Evolutionary conservation across 1,284 basidiomycete species (phyloP).

Genomic region (Trametes pubescens): DNA sequence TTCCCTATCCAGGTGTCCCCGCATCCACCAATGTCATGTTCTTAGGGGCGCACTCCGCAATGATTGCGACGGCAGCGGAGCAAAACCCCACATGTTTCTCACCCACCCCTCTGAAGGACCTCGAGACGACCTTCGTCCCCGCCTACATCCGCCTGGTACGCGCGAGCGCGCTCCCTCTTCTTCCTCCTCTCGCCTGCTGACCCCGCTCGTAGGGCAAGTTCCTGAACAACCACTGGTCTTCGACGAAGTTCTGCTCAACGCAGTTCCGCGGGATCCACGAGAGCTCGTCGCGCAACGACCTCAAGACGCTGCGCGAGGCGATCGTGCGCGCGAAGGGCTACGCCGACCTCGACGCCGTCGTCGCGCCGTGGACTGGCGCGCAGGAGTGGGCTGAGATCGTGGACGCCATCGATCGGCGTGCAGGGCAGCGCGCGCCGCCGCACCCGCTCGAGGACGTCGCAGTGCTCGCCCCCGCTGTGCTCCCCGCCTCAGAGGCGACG

Average conservation of each 20-base stretch:
- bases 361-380: slow-evolving; percentile 64
- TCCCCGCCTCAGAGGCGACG: neutral
- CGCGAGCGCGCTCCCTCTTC: too few species aligned
- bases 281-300: slow-evolving; percentile 62
- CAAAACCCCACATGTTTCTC: slow-evolving; percentile 92
- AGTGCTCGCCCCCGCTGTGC: neutral
- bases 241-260: slow-evolving; percentile 83
- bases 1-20: neutral
- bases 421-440: slow-evolving; percentile 33
- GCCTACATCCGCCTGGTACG: slow-evolving; percentile 80
- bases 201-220: slow-evolving; percentile 59
- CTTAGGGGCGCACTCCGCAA: slow-evolving; percentile 87
- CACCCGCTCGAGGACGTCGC: slow-evolving; percentile 25
- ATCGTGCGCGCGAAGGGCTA: slow-evolving; percentile 74
- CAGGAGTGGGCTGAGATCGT: slow-evolving; percentile 68
- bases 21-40: slow-evolving; percentile 1
- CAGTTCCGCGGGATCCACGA: slow-evolving; percentile 44
- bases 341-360: slow-evolving; percentile 64
- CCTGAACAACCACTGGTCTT: slow-evolving; percentile 81
- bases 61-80: slow-evolving; percentile 97
- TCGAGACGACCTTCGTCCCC: slow-evolving; percentile 78
- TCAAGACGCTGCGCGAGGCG: slow-evolving; percentile 61
- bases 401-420: slow-evolving; percentile 58
- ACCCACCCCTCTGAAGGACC: slow-evolving; percentile 69
- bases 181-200: neutral